Percentiles rank a stretch among this genome's conserved stretches.
These are phyloP conservation scores for Phoma herbarum DNA, from an alignment of 2,329 filamentous ascomycete species.

Conservation along the genomic window DNA sequence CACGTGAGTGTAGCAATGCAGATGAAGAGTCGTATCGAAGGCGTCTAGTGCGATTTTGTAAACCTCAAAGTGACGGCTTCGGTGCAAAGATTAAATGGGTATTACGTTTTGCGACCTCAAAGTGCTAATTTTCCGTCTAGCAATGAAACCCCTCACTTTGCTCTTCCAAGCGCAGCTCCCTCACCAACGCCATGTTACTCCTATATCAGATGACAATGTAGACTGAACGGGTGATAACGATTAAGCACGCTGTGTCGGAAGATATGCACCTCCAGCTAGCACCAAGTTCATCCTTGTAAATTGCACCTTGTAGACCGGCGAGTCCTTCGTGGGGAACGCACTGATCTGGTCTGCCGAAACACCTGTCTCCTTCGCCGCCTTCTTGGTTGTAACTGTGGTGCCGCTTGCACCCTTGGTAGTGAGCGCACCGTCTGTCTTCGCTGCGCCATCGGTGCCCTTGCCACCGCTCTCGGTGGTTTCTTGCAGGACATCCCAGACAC, in stretches of 20 bases:
- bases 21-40: neutral
- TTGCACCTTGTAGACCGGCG: conserved; percentile 88
- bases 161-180: neutral
- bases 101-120: conserved; percentile 2
- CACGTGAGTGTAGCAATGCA: neutral
- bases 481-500: conserved; percentile 89
- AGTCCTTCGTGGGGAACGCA: conserved; percentile 95
- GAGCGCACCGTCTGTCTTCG: conserved; percentile 62
- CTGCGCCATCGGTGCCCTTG: conserved; percentile 61
- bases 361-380: conserved; percentile 88
- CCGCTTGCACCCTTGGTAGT: conserved; percentile 60
- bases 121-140: neutral
- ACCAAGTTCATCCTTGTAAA: conserved; percentile 97
- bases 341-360: conserved; percentile 93
- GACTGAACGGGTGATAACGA: neutral
- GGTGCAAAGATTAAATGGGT: neutral
- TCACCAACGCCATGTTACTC: conserved; percentile 3
- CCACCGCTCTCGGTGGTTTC: conserved; percentile 63
- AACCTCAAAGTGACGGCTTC: neutral
- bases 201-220: neutral
- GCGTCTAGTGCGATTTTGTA: neutral
- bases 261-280: conserved; percentile 78
- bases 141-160: neutral
- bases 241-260: conserved; percentile 53
- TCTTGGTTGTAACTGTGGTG: conserved; percentile 59